phyloP scores from a whole-genome alignment of 345 rosid genomes.

The Adansonia digitata region DNA sequence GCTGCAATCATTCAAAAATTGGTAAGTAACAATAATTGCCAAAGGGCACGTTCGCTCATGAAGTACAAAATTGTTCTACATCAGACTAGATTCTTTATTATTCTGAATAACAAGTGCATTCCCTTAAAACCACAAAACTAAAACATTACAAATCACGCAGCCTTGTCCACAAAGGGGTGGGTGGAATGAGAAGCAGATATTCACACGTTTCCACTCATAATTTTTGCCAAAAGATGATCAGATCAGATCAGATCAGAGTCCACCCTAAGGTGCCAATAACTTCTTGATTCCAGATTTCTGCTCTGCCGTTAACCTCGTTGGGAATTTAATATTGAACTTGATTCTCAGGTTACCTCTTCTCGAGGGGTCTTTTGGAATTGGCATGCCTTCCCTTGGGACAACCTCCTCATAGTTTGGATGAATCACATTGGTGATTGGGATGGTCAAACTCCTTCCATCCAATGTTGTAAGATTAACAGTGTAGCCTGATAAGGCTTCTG shows the following conservation, averaged over 20 bases:
- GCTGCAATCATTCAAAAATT: too few species aligned
- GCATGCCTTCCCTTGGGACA: constrained; percentile 84
- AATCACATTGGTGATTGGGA: constrained; percentile 56
- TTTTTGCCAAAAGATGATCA: background rate
- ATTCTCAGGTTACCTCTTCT: constrained; percentile 72
- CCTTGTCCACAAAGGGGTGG: background rate
- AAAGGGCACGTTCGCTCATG: too few species aligned
- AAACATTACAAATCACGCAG: background rate
- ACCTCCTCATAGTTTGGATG: constrained; percentile 78
- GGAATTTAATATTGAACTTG: constrained; percentile 69
- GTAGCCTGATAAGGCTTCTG: constrained; percentile 65
- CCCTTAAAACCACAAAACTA: background rate
- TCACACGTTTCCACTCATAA: constrained; percentile 3
- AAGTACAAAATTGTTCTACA: background rate
- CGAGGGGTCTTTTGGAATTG: constrained; percentile 62
- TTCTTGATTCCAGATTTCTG: constrained; percentile 78
- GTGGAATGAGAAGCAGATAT: background rate
- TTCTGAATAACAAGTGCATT: too few species aligned
- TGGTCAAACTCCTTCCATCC: constrained; percentile 61
- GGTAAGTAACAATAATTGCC: too few species aligned
- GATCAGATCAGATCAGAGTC: too few species aligned
- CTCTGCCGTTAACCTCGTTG: constrained; percentile 56
- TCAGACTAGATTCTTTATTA: too few species aligned
- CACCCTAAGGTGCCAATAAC: constrained; percentile 34
- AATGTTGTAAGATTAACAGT: constrained; percentile 48